phyloP scores from a whole-genome alignment of 495 filamentous ascomycete species.

The Penicillium bovifimosum region DNA sequence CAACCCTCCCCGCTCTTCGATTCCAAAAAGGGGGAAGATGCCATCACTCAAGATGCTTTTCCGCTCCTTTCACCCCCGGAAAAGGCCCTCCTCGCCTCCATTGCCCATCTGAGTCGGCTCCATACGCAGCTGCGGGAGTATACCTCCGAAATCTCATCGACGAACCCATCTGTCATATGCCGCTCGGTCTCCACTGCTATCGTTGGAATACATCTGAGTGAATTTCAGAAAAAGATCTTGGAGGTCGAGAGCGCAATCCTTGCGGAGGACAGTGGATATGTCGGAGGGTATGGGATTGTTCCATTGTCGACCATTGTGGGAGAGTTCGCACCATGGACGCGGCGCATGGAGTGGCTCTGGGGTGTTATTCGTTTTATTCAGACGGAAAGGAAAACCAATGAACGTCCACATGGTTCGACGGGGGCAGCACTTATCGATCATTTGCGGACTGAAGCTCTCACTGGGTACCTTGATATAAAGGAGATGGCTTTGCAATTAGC shows the following conservation, averaged over 20 bases:
- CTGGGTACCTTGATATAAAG: conserved; percentile 85
- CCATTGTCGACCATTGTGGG: conserved; percentile 78
- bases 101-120: conserved; percentile 68
- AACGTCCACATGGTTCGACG: conserved; percentile 31
- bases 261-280: conserved; percentile 60
- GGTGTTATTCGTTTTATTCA: conserved; percentile 62
- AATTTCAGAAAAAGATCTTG: conserved; percentile 77
- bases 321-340: conserved; percentile 79
- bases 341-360: conserved; percentile 83
- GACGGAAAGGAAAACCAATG: conserved; percentile 26
- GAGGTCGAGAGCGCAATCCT: conserved; percentile 77
- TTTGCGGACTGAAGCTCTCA: conserved; percentile 66
- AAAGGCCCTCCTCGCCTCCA: conserved; percentile 69
- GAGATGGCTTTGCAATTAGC: conserved; percentile 63
- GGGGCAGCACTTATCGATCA: conserved; percentile 72
- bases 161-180: conserved; percentile 73
- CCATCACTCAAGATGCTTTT: conserved; percentile 36
- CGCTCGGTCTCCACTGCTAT: conserved; percentile 83
- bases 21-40: conserved; percentile 32
- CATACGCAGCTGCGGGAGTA: conserved; percentile 63
- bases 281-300: conserved; percentile 88
- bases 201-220: conserved; percentile 61
- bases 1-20: conserved; percentile 82
- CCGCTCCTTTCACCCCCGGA: conserved; percentile 68
- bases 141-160: conserved; percentile 57